Evolutionary conservation across 73 alveolate species (phyloP).

Genomic region (Paramecium pentaurelia): DNA sequence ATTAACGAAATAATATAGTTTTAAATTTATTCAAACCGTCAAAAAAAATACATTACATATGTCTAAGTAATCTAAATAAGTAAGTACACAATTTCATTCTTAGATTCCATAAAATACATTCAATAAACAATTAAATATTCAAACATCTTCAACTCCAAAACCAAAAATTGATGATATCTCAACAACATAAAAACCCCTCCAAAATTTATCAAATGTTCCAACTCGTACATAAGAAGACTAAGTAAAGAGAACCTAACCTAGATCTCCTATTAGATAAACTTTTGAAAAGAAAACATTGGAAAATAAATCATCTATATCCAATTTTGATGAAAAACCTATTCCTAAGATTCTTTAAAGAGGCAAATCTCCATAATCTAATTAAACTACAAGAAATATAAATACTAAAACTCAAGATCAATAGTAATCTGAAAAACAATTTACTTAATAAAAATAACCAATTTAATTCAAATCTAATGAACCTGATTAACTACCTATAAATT

Average conservation of each 20-base stretch:
- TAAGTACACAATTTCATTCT: neutral
- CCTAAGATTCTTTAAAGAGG: neutral
- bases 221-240: neutral
- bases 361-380: neutral
- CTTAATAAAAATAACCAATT: neutral
- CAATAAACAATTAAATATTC: neutral
- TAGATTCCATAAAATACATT: neutral
- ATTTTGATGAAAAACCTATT: neutral
- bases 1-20: constrained; percentile 4
- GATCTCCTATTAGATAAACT: neutral
- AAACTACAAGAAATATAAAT: neutral
- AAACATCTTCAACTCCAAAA: neutral
- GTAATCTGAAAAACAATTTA: neutral
- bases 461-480: neutral
- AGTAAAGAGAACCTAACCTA: neutral
- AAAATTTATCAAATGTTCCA: neutral
- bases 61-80: neutral
- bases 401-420: neutral
- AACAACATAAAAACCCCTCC: neutral
- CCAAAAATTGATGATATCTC: neutral
- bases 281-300: neutral
- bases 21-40: constrained; percentile 10
- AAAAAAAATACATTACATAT: neutral
- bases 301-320: neutral
- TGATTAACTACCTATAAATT: neutral